A percentile compares a stretch with the other conserved stretches of the same genome.
Conservation (phyloP, 805 yeast species). For the Yarrowia sp. region DNA sequence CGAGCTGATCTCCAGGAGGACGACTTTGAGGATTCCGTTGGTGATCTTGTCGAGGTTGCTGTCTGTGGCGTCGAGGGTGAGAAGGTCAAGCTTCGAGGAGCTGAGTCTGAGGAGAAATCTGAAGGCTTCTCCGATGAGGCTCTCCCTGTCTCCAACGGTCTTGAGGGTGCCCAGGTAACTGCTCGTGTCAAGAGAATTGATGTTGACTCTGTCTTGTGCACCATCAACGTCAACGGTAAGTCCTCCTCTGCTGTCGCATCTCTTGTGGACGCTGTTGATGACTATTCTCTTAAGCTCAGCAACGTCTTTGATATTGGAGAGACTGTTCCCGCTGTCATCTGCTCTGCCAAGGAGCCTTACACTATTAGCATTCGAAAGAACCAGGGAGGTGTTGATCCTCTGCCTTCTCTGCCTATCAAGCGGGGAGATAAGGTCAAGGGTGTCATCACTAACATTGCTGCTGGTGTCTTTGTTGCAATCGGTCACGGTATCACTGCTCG, state of each 20-base stretch:
- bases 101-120: neutral
- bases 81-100: slow-evolving; percentile 22
- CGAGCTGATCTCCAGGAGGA: slow-evolving; percentile 10
- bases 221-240: slow-evolving; percentile 26
- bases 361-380: neutral
- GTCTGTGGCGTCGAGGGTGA: slow-evolving; percentile 18
- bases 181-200: slow-evolving; percentile 1
- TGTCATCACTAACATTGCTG: slow-evolving; percentile 71
- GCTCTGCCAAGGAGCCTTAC: slow-evolving; percentile 42
- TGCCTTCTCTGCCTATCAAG: slow-evolving; percentile 38
- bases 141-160: neutral
- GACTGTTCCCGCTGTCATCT: slow-evolving; percentile 30
- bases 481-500: slow-evolving; percentile 71
- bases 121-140: slow-evolving; percentile 13
- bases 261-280: slow-evolving; percentile 31
- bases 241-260: slow-evolving; percentile 32
- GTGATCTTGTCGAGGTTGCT: slow-evolving; percentile 7
- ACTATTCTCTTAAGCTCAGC: slow-evolving; percentile 27
- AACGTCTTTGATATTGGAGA: slow-evolving; percentile 29
- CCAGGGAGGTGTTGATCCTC: slow-evolving; percentile 9
- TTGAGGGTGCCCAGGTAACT: slow-evolving; percentile 6
- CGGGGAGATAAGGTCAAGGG: slow-evolving; percentile 77
- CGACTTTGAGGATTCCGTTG: neutral
- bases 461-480: slow-evolving; percentile 68
- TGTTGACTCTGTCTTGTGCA: slow-evolving; percentile 30